Evolutionary conservation across 257 asterid species (phyloP), one percentile per base, ranked within the genome.

Genomic region (Nicotiana benthamiana): DNA sequence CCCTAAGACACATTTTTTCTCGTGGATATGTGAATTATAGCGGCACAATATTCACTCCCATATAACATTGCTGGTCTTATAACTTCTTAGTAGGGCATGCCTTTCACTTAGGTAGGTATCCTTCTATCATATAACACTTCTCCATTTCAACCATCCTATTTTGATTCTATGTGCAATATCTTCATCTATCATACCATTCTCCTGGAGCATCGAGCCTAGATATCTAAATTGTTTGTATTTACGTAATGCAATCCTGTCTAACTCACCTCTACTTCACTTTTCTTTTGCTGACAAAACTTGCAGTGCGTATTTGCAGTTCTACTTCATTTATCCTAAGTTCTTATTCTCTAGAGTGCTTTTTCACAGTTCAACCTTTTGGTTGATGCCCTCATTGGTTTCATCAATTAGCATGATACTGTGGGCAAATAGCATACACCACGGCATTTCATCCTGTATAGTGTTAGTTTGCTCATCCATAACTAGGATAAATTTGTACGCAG

Each of bases 71-170:
- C 43, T n/a, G 76, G 6, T 40, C 59, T 43, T 43, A 72, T 13
- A 15, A 72, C 4, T 46, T 20, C 15, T 72, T 20, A 13, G 48
- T 22, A 22, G 59, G 24, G 36, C 59, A 40, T 43, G 54, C 15
- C 77, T 70, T 70, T 70, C 77, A 70, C 77, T 70, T 43, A 12
- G 34, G 13, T 70, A 70, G 59, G 77, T 46, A 46, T 72, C 59
- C 22, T 22, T 67, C 27, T 53, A 43, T 43, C 15, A 70, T 20
- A 13, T 22, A 43, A 12, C 12, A 16, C 22, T 43, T 70, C 16
- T 43, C 59, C 28, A 70, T 12, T 46, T 22, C 36, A 43, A 22
- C 77, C 59, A 46, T 46, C 22, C 11, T 13, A 43, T 22, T 13
- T 46, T 72, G 59, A 51, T 22, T 53, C 18, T 22, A 6, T 72